Percentiles rank a stretch among this genome's conserved stretches.
Evolutionary conservation across 2,329 filamentous ascomycete genomes (phyloP).

Genomic region (Emydomyces testavorans): DNA sequence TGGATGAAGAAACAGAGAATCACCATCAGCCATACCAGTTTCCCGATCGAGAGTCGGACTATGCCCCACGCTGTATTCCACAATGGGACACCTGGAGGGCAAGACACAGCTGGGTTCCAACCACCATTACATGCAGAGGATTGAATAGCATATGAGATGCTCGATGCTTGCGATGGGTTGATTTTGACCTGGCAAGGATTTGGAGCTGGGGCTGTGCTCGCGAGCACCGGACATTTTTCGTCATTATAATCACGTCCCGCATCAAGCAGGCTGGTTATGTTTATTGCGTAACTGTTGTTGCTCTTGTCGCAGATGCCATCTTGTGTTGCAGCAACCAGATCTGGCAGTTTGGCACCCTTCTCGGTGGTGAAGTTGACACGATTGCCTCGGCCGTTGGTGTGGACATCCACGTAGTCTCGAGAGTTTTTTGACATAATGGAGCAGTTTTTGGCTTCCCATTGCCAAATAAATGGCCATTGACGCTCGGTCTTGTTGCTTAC

Average conservation of each 20-base stretch:
- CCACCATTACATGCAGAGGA: neutral
- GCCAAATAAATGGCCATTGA: neutral
- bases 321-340: constrained; percentile 7
- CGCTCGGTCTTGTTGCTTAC: neutral
- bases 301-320: neutral
- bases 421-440: too few relatives aligned
- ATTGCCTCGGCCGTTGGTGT: neutral
- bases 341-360: neutral
- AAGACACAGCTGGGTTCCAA: neutral
- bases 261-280: neutral
- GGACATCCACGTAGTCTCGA: too few relatives aligned
- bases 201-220: neutral
- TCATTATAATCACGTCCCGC: neutral
- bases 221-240: neutral
- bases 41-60: neutral
- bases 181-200: constrained; percentile 6
- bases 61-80: neutral
- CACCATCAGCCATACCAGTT: neutral
- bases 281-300: neutral
- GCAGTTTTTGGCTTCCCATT: neutral
- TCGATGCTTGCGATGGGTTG: neutral
- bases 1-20: neutral
- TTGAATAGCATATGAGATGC: constrained; percentile 7
- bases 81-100: neutral
- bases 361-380: neutral